These are phyloP conservation scores for Helicocarpus griseus DNA, from an alignment of 2,329 filamentous ascomycete species.

Conservation along the genomic window DNA sequence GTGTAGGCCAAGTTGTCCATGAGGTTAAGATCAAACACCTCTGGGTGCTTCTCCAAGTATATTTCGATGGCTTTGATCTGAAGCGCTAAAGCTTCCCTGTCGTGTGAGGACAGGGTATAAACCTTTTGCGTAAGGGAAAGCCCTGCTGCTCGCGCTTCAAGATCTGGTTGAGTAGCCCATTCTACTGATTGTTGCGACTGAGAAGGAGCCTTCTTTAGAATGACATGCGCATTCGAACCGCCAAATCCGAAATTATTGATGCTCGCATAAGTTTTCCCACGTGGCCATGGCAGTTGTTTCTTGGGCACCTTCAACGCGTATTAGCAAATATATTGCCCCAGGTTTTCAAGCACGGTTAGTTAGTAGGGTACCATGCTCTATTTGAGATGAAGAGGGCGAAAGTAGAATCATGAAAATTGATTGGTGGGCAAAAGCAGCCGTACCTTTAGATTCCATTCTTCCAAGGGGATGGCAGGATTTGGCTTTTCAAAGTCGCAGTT, in stretches of 20 bases:
- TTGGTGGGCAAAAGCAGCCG: neutral
- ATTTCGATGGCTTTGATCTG: neutral
- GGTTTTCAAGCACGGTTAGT: neutral
- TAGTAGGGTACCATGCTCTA: neutral
- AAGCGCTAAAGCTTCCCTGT: neutral
- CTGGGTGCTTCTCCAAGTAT: neutral
- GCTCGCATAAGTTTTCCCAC: slow-evolving; percentile 8
- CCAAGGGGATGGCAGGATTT: slow-evolving; percentile 18
- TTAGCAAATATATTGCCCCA: neutral
- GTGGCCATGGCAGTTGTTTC: slow-evolving; percentile 19
- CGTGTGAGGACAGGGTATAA: neutral
- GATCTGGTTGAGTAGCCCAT: slow-evolving; percentile 8
- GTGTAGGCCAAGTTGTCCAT: slow-evolving; percentile 12
- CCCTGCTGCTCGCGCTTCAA: neutral
- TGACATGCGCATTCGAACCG: slow-evolving; percentile 25
- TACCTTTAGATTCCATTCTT: slow-evolving; percentile 20
- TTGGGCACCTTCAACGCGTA: slow-evolving; percentile 13
- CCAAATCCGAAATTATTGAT: slow-evolving; percentile 32
- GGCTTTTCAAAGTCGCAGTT: slow-evolving; percentile 18
- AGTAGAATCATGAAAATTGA: neutral
- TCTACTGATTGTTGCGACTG: neutral
- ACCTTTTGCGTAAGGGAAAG: neutral
- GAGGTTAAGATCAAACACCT: neutral
- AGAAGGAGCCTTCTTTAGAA: slow-evolving; percentile 21
- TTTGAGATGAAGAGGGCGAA: neutral